Evolutionary conservation across 805 yeast species (phyloP).

Genomic region (Candida andamanensis): DNA sequence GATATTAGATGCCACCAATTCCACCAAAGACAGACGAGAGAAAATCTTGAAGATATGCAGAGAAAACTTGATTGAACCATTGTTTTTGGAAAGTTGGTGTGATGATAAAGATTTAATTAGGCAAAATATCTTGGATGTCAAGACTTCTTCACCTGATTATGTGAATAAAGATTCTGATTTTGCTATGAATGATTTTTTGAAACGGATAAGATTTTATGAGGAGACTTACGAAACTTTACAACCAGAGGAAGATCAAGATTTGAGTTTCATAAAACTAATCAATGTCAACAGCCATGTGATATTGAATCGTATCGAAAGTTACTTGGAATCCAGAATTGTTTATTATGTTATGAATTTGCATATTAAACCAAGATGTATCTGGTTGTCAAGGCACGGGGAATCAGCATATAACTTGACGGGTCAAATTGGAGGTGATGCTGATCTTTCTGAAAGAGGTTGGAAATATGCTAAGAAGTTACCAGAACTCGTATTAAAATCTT

Average conservation of each 20-base stretch:
- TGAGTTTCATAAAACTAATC: conserved; percentile 82
- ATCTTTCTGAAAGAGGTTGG: conserved; percentile 77
- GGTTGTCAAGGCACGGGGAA: conserved; percentile 96
- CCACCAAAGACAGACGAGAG: conserved; percentile 67
- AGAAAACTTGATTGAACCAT: conserved; percentile 71
- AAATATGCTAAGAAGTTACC: conserved; percentile 81
- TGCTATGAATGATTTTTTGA: conserved; percentile 67
- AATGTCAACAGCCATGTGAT: conserved; percentile 87
- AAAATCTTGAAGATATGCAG: conserved; percentile 58
- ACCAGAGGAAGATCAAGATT: conserved; percentile 48
- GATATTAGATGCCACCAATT: conserved; percentile 89
- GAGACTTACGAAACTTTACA: conserved; percentile 73
- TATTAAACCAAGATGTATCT: conserved; percentile 85
- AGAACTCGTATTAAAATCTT: conserved; percentile 60
- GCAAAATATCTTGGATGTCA: conserved; percentile 81
- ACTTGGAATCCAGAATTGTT: conserved; percentile 86
- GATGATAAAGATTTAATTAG: conserved; percentile 72
- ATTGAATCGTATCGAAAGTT: conserved; percentile 80
- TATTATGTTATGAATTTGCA: conserved; percentile 95
- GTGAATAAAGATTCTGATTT: conserved; percentile 59
- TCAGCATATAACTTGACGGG: conserved; percentile 88
- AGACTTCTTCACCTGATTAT: conserved; percentile 83
- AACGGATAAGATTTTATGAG: conserved; percentile 71
- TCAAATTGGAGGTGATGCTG: conserved; percentile 93
- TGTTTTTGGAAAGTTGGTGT: conserved; percentile 90